Evolutionary conservation across 2,329 filamentous ascomycete genomes (phyloP).

Genomic region (Penicillium sp.): DNA sequence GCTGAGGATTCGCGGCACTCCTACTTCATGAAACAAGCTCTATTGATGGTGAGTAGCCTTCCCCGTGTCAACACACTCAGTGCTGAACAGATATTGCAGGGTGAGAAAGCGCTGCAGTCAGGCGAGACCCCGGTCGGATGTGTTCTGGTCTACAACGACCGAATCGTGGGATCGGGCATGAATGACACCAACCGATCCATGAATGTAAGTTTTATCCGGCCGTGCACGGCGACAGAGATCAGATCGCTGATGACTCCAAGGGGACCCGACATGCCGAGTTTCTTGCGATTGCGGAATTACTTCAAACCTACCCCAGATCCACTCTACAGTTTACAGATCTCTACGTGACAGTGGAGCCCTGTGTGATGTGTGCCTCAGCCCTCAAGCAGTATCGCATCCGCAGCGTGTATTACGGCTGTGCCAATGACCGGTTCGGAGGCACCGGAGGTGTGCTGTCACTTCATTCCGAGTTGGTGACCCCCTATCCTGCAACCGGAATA

Average conservation of each 20-base stretch:
- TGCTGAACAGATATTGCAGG: slow-evolving; percentile 51
- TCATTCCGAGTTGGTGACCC: slow-evolving; percentile 61
- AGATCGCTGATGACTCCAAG: slow-evolving; percentile 51
- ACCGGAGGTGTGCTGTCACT: slow-evolving; percentile 90
- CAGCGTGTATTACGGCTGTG: slow-evolving; percentile 89
- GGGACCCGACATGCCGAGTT: slow-evolving; percentile 96
- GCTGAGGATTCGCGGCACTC: slow-evolving; percentile 43
- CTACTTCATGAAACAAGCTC: slow-evolving; percentile 77
- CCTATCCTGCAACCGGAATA: background rate
- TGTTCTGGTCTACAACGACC: slow-evolving; percentile 77
- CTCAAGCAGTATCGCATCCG: slow-evolving; percentile 84
- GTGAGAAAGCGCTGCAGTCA: slow-evolving; percentile 75
- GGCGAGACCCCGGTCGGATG: slow-evolving; percentile 97
- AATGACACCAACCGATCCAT: slow-evolving; percentile 93
- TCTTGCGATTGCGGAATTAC: slow-evolving; percentile 71
- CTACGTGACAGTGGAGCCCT: slow-evolving; percentile 97
- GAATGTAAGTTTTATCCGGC: slow-evolving; percentile 48
- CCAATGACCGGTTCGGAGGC: slow-evolving; percentile 95
- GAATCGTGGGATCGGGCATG: slow-evolving; percentile 85
- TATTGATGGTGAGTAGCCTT: slow-evolving; percentile 67
- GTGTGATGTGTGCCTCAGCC: slow-evolving; percentile 96
- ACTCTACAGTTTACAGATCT: slow-evolving; percentile 73
- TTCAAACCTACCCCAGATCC: slow-evolving; percentile 62
- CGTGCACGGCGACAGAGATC: background rate
- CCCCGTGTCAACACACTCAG: background rate